A percentile compares a stretch with the other conserved stretches of the same genome.
Evolutionary conservation across 495 filamentous ascomycete genomes (phyloP).

Genomic region (Xylaria venustula): DNA sequence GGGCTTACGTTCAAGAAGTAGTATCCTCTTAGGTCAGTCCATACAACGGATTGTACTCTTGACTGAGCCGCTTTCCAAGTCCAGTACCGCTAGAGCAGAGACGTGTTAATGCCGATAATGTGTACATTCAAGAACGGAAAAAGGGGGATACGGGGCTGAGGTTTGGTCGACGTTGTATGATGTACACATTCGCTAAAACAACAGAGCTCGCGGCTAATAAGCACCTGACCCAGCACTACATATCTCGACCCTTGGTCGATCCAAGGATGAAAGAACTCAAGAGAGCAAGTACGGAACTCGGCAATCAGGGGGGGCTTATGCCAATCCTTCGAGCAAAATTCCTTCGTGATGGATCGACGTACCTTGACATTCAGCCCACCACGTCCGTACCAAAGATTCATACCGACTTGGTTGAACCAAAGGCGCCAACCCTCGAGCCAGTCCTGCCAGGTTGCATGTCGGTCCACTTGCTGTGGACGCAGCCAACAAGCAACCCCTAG

Average conservation of each 20-base stretch:
- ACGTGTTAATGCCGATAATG: constrained; percentile 2
- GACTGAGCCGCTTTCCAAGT: constrained; percentile 63
- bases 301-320: constrained; percentile 15
- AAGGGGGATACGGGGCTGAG: neutral
- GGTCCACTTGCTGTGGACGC: constrained; percentile 42
- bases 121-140: neutral
- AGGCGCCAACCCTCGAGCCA: constrained; percentile 59
- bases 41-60: constrained; percentile 54
- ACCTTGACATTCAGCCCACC: constrained; percentile 59
- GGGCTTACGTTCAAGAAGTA: constrained; percentile 57
- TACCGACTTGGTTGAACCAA: constrained; percentile 57
- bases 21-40: constrained; percentile 60
- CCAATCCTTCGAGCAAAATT: constrained; percentile 16
- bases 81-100: constrained; percentile 51
- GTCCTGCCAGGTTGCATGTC: constrained; percentile 50
- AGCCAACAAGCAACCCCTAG: constrained; percentile 67
- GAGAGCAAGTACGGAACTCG: neutral
- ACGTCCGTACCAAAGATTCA: constrained; percentile 63
- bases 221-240: neutral
- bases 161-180: neutral
- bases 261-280: neutral
- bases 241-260: neutral
- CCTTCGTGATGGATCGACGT: constrained; percentile 14
- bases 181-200: neutral
- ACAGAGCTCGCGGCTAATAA: neutral